phyloP scores from a whole-genome alignment of 2,329 filamentous ascomycete genomes.

The Microsporum canis region DNA sequence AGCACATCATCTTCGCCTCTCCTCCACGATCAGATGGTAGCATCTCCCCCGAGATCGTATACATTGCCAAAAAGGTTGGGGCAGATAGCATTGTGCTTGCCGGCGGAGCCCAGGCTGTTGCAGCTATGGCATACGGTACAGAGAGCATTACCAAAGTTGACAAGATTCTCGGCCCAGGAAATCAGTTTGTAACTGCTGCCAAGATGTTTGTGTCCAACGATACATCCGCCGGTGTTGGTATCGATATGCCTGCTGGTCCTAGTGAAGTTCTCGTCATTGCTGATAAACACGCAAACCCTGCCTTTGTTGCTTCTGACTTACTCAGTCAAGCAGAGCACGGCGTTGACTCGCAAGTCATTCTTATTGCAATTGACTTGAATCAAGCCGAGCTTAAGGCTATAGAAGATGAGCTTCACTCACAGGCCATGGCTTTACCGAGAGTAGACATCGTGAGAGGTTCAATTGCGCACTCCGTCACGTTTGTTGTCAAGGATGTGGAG shows the following conservation, averaged over 20 bases:
- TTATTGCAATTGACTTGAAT: constrained; percentile 70
- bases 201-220: constrained; percentile 99
- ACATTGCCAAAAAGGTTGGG: constrained; percentile 91
- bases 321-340: constrained; percentile 95
- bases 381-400: constrained; percentile 67
- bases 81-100: constrained; percentile 93
- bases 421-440: constrained; percentile 75
- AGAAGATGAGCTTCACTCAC: constrained; percentile 78
- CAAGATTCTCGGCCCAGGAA: constrained; percentile 95
- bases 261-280: constrained; percentile 95
- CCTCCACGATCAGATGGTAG: constrained; percentile 82
- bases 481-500: constrained; percentile 58
- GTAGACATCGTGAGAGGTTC: constrained; percentile 87
- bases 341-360: constrained; percentile 86
- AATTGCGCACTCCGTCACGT: constrained; percentile 83
- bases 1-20: constrained; percentile 86
- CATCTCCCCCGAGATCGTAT: constrained; percentile 92
- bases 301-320: constrained; percentile 89
- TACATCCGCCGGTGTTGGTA: constrained; percentile 85
- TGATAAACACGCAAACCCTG: constrained; percentile 75
- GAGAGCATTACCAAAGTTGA: constrained; percentile 92
- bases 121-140: constrained; percentile 94
- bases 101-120: constrained; percentile 88
- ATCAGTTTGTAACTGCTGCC: constrained; percentile 95
- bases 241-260: constrained; percentile 96